Evolutionary conservation across 257 asterid species (phyloP), one percentile per base, ranked within the genome.

Genomic region (Linderniella brevidens): DNA sequence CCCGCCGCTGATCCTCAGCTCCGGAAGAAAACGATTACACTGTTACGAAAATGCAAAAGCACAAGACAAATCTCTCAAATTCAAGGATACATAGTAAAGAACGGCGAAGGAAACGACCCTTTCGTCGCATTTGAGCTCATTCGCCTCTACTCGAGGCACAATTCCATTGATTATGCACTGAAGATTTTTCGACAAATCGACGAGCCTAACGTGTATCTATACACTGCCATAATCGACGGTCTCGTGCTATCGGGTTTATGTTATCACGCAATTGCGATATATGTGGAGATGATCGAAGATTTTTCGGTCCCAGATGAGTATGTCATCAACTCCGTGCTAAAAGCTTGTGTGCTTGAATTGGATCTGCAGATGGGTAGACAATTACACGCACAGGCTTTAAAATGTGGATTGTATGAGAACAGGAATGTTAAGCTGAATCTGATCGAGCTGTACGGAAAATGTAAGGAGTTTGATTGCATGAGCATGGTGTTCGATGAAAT

Each of bases 211-310:
- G 73, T 76, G 35, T 72, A 58, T 37, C 64, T 64, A 19, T 66
- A 69, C 43, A 72, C 84, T 13, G 77, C 73, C 43, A 45, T 76
- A 43, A 59, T 76, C 37, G 80, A 76, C 18, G 75, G 74, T 50
- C 67, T 72, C 0, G 67, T 64, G 8, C 46, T 48, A 16, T 56
- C 60, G 5, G 68, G 66, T 15, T 17, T 17, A 43, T 57, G 41
- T 13, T 0, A 13, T 47, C 53, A 63, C 19, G 69, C 63, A 13
- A 66, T 61, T 17, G n/a, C 8, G 37, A 19, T 46, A 3, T 72
- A 60, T 17, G 56, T 62, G 36, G 50, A 59, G 19, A 76, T 76
- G 78, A 37, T 62, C 19, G 68, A 60, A 35, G 60, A 32, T 62
- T 44, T 35, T 10, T 17, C 71, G 16, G 19, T 32, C 39, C 78